Evolutionary conservation across 805 yeast genomes (phyloP).

Genomic region (Wickerhamiella slavikovae): DNA sequence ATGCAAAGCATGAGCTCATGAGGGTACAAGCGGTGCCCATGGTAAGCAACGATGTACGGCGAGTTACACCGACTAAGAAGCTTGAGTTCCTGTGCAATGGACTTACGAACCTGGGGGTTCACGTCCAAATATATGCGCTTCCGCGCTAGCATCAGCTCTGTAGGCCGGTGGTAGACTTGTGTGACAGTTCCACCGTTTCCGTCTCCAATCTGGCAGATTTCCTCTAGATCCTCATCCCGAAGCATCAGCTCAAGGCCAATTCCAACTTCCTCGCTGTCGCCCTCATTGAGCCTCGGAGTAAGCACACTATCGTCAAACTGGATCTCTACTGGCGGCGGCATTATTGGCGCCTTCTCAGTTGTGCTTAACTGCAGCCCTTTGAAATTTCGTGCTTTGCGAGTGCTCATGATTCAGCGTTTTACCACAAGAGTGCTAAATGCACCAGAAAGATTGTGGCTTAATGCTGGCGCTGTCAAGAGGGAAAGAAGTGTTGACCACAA

Average conservation of each 20-base stretch:
- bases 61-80: slow-evolving; percentile 75
- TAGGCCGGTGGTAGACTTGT: slow-evolving; percentile 74
- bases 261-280: slow-evolving; percentile 21
- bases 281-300: no score
- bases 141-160: slow-evolving; percentile 75
- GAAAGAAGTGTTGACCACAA: no score
- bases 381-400: no score
- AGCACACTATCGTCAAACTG: no score
- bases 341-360: no score
- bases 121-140: slow-evolving; percentile 75
- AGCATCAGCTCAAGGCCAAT: slow-evolving; percentile 33
- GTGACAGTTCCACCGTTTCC: slow-evolving; percentile 91
- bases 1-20: slow-evolving; percentile 72
- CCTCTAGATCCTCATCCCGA: slow-evolving; percentile 46
- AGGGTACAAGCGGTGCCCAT: slow-evolving; percentile 61
- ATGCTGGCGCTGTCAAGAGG: no score
- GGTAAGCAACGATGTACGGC: slow-evolving; percentile 71
- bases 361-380: slow-evolving; percentile 23
- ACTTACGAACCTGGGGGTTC: slow-evolving; percentile 56
- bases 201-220: slow-evolving; percentile 60
- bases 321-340: no score
- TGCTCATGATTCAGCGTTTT: no score
- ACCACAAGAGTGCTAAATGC: no score
- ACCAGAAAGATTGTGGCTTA: no score
- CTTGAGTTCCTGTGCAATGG: slow-evolving; percentile 69